Base-by-base conservation (phyloP, 1,284 basidiomycete genomes). In the Trametes polyzona region DNA sequence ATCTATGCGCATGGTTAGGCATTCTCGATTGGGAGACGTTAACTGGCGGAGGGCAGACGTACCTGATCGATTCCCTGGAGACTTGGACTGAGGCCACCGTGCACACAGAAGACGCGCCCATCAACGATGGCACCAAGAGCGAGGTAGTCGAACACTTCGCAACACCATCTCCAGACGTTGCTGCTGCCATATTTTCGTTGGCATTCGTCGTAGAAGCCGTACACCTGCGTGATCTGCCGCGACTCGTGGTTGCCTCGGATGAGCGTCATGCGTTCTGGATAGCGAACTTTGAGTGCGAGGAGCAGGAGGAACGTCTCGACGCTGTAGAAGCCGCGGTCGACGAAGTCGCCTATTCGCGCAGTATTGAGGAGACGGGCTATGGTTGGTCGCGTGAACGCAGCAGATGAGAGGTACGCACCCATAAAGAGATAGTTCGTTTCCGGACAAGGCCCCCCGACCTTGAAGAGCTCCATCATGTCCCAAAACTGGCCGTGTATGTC, bases 401-500 rank as follows among this genome's bases (percentile, higher is more conserved):
- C 16, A 41, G 35, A 17, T 23, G 41, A 27, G 16, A 19, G 1
- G 19, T 12, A 77, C 88, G 68, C 60, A 95, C 95, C 96, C 92
- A 99, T 96, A 81, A 99, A 99, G 55, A 99, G 88, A 74, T 99
- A 99, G 72, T 95, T 96, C 9, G 96, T 98, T 30, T 95, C 89
- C 50, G 96, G 96, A 74, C 95, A 98, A 69, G 88, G 88, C 12
- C 96, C 96, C 24, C 96, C 97, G 32, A 97, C 88, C 71, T 90
- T 90, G 83, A 99, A 98, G 48, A 98, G 82, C 77, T 99, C 95
- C 86, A 98, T 89, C 64, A 99, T 83, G 73, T 99, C 96, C 74
- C 92, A 97, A 73, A 99, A 99, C 72, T 99, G 96, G 11, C 96
- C 96, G 70, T 99, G 96, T 52, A 99, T 99, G 76, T 99, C 97